A percentile compares a stretch with the other conserved stretches of the same genome.
Evolutionary conservation across 2,329 filamentous ascomycete genomes (phyloP).

Genomic region (Chaetomiaceae sp.): DNA sequence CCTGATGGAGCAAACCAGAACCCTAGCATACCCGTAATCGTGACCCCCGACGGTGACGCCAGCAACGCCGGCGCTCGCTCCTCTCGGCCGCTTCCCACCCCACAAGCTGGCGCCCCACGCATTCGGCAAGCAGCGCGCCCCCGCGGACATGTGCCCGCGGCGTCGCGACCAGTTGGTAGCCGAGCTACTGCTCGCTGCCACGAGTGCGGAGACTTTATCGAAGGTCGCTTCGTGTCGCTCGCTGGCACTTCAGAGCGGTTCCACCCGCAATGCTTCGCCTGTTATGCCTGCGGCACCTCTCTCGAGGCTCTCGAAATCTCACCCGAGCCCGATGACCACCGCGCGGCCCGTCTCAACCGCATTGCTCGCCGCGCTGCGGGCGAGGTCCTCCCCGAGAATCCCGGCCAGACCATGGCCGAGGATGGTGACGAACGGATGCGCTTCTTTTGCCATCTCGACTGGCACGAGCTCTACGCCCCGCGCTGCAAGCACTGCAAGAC

Average conservation of each 20-base stretch:
- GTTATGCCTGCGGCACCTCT: conserved; percentile 77
- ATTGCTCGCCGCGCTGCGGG: conserved; percentile 58
- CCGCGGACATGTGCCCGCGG: conserved; percentile 57
- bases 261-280: conserved; percentile 89
- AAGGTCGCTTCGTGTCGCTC: conserved; percentile 84
- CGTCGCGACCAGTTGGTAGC: conserved; percentile 38
- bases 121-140: conserved; percentile 36
- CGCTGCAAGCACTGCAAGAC: conserved; percentile 95
- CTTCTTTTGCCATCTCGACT: conserved; percentile 98
- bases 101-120: conserved; percentile 33
- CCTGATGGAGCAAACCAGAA: conserved; percentile 28
- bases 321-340: conserved; percentile 73
- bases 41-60: conserved; percentile 41
- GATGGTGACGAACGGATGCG: conserved; percentile 70
- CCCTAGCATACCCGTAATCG: conserved; percentile 37
- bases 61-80: conserved; percentile 25
- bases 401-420: conserved; percentile 59
- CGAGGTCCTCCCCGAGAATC: conserved; percentile 56
- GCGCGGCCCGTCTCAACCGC: conserved; percentile 66
- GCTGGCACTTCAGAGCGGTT: conserved; percentile 70
- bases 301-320: conserved; percentile 97
- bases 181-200: conserved; percentile 71
- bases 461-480: conserved; percentile 89
- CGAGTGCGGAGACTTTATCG: conserved; percentile 77
- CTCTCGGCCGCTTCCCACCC: conserved; percentile 45